Percentiles rank a stretch among this genome's conserved stretches.
phyloP scores from a whole-genome alignment of 2,329 filamentous ascomycete species.

The Chaetomium globosum region DNA sequence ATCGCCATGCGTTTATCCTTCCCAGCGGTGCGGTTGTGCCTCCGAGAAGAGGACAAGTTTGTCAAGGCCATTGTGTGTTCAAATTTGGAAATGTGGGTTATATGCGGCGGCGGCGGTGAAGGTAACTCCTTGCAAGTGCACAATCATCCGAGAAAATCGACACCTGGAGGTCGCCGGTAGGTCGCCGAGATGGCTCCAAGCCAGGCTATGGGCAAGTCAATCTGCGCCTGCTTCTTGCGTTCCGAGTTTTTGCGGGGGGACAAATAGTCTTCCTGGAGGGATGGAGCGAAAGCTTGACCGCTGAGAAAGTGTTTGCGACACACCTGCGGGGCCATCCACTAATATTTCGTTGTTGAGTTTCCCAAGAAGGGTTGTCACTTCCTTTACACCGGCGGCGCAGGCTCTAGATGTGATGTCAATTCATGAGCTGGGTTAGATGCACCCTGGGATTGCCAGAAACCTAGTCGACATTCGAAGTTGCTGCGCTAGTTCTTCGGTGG shows the following conservation, averaged over 20 bases:
- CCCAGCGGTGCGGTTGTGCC: background rate
- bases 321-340: background rate
- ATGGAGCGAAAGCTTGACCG: background rate
- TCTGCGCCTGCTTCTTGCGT: constrained; percentile 1
- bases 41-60: background rate
- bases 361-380: background rate
- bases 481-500: constrained; percentile 5
- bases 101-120: constrained; percentile 12
- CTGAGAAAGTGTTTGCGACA: constrained; percentile 7
- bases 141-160: background rate
- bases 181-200: background rate
- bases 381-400: background rate
- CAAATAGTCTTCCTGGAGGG: background rate
- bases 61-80: constrained; percentile 7
- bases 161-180: background rate
- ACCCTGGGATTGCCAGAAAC: background rate
- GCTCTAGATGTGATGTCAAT: constrained; percentile 8
- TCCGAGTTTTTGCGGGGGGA: background rate
- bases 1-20: background rate
- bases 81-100: background rate
- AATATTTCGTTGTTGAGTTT: background rate
- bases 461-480: background rate
- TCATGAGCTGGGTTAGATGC: constrained; percentile 7
- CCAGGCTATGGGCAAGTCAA: background rate
- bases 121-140: background rate